Evolutionary conservation across 441 rosid genomes (phyloP), one percentile per base, ranked within the genome.

Genomic region (California macrophylla): DNA sequence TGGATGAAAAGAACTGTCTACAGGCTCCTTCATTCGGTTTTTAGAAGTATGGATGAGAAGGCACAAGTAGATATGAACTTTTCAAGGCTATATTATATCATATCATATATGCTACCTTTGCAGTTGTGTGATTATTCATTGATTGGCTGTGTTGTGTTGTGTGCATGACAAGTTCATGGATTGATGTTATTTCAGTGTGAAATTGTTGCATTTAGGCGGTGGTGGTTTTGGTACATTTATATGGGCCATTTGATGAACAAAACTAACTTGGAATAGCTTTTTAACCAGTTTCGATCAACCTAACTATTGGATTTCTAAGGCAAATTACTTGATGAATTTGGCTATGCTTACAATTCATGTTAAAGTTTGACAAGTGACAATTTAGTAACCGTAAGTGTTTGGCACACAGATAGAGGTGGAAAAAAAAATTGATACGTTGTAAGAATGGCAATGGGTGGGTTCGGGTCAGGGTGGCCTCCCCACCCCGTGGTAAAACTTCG

Each of bases 151-250:
- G 54, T 38, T 2, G 9, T 36, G 10, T 24, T 23, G 63, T 56
- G 63, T 58, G 63, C 64, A 60, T 60, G 64, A 21, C 30, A 24
- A 60, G 64, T 24, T 60, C 25, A 3, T 60, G 64, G 16, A 60
- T 56, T 10, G 25, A 60, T 42, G 50, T 42, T 56, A 8, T 56
- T 56, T 60, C 30, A 60, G 54, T 45, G 18, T 60, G 64, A 60
- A 24, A 24, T 60, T 58, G 16, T 60, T 60, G 63, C 29, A 13
- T 56, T 2, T 12, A 1, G 56, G 56, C 5, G 34, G 6, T 30
- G 7, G 20, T 42, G 6, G 54, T 45, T 45, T 15, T 45, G 54
- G 13, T 15, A 1, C 20, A 45, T 15, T 45, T 45, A 45, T n/a
- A 45, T 15, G 54, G 45, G 2, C 9, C 15, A 28, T 28, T 28